phyloP scores from a whole-genome alignment of 208 protist species.

The Histomonas meleagridis region DNA sequence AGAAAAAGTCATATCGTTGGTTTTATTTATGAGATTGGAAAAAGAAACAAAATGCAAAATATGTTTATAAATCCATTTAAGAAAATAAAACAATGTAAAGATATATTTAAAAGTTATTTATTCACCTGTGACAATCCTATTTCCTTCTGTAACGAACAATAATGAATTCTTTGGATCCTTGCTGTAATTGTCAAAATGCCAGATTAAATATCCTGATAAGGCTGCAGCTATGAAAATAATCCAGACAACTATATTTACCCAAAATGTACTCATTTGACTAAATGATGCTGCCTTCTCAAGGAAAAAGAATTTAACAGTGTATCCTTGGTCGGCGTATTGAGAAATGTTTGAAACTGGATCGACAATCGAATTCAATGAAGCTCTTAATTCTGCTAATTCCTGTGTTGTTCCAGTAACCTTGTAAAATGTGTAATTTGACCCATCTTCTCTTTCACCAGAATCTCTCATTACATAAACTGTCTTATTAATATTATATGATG shows the following conservation, averaged over 20 bases:
- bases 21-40: no score
- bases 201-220: neutral
- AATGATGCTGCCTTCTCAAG: neutral
- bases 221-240: neutral
- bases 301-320: neutral
- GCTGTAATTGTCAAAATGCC: neutral
- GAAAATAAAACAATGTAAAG: no score
- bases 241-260: neutral
- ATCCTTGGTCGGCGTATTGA: neutral
- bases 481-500: neutral
- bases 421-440: neutral
- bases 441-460: neutral
- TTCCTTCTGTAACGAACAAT: neutral
- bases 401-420: neutral
- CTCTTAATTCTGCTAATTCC: neutral
- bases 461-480: neutral
- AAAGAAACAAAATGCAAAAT: no score
- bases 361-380: neutral
- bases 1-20: no score
- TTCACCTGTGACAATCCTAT: neutral
- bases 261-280: neutral
- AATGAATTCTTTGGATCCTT: neutral
- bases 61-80: no score
- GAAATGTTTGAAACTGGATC: neutral
- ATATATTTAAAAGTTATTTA: no score